Conservation (phyloP, 306 rosid species). For the Urtica urens region DNA sequence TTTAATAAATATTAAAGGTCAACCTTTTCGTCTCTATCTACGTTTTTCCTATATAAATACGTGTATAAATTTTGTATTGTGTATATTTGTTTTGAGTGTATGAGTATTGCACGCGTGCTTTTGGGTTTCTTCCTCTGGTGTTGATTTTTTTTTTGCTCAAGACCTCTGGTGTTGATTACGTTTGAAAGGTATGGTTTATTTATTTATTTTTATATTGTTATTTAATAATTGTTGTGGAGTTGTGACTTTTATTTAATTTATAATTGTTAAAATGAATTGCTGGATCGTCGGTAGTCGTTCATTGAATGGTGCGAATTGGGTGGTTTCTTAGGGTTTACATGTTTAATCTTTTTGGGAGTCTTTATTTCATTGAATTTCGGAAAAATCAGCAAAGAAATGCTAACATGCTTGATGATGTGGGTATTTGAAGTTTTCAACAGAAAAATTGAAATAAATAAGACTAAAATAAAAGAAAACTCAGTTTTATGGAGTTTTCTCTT, state of each 20-base stretch:
- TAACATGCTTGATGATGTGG: slow-evolving; percentile 19
- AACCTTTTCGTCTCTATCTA: slow-evolving; percentile 27
- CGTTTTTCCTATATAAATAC: slow-evolving; percentile 3
- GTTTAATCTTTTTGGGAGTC: slow-evolving; percentile 2
- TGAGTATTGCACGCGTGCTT: slow-evolving; percentile 22
- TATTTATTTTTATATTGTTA: not conserved
- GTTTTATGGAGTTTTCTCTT: not conserved
- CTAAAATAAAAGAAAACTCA: too few relatives aligned
- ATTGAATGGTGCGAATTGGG: slow-evolving; percentile 24
- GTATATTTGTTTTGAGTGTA: not conserved
- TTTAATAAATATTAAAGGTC: slow-evolving; percentile 19
- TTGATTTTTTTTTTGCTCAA: not conserved
- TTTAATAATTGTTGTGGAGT: too few relatives aligned
- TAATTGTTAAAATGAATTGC: slow-evolving; percentile 1
- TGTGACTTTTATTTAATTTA: not conserved
- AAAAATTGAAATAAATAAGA: too few relatives aligned
- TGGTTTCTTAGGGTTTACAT: slow-evolving; percentile 35
- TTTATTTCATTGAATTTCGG: not conserved
- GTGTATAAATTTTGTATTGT: not conserved
- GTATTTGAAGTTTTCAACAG: slow-evolving; percentile 6
- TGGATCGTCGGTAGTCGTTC: slow-evolving; percentile 26
- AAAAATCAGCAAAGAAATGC: not conserved
- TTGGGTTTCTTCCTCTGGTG: slow-evolving; percentile 14
- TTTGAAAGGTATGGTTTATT: slow-evolving; percentile 10
- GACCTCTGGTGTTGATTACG: slow-evolving; percentile 8